Evolutionary conservation across 2,329 filamentous ascomycete genomes (phyloP).

Genomic region (Hypoxylon sp.): DNA sequence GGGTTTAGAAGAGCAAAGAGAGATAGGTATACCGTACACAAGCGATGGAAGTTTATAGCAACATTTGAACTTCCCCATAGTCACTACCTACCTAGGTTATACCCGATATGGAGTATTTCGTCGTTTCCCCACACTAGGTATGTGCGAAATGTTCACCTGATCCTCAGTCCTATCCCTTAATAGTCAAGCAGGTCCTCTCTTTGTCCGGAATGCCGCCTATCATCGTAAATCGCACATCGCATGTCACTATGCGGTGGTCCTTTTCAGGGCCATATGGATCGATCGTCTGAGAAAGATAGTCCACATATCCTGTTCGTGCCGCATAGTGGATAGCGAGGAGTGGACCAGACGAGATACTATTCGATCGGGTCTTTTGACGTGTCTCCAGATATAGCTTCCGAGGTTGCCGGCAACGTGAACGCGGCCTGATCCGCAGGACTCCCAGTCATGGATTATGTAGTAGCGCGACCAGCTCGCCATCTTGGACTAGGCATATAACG

Average conservation of each 20-base stretch:
- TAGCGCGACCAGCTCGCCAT: slow-evolving; percentile 36
- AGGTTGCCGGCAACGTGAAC: slow-evolving; percentile 35
- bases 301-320: slow-evolving; percentile 40
- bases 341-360: slow-evolving; percentile 13
- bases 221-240: slow-evolving; percentile 38
- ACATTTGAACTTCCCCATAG: no score
- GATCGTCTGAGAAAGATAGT: slow-evolving; percentile 37
- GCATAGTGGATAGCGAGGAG: slow-evolving; percentile 26
- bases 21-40: no score
- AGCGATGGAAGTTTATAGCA: no score
- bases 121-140: no score
- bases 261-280: slow-evolving; percentile 31
- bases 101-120: no score
- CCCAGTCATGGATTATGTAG: slow-evolving; percentile 26
- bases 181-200: slow-evolving; percentile 33
- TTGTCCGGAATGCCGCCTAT: slow-evolving; percentile 40
- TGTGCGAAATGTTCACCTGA: no score
- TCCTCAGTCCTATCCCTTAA: slow-evolving; percentile 27
- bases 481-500: slow-evolving; percentile 38
- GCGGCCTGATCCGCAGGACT: slow-evolving; percentile 2
- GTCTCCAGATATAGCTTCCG: slow-evolving; percentile 35
- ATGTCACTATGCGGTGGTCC: no score
- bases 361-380: slow-evolving; percentile 8
- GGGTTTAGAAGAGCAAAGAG: no score
- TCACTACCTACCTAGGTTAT: no score